Evolutionary conservation across 805 yeast species (phyloP), one percentile per base, ranked within the genome.

Genomic region (Hagleromyces aurorensis): DNA sequence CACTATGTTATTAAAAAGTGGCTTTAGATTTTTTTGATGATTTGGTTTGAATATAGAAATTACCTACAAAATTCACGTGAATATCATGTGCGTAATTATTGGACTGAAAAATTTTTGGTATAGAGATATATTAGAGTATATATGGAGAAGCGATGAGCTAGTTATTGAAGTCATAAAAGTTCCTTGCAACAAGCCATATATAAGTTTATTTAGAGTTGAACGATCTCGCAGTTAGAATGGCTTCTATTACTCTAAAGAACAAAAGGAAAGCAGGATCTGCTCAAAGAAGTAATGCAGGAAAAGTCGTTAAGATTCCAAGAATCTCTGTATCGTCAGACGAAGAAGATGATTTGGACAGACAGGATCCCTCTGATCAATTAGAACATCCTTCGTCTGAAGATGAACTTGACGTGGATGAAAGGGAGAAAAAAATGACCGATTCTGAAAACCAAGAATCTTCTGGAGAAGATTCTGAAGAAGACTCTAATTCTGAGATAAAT

Each of bases 291-390:
- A 33, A 23, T 15, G 21, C n/a, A n/a, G 20, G 21, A 12, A 48
- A 40, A 27, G 37, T 40, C 17, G 38, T 45, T n/a, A 50, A 51
- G 27, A 57, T 56, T 29, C 48, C 58, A 12, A 53, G 41, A 38
- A 48, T 54, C 21, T 47, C 59, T 13, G 43, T 48, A 6, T 58
- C 52, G 32, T 50, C 63, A 7, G 52, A 56, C 26, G 52, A 53
- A 19, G 59, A 55, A 18, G 46, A 43, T 16, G 50, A 45, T 14
- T 35, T 42, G 22, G 49, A 35, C 16, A 23, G 24, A 16, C 37
- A 29, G n/a, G 27, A 20, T 7, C 24, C 32, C 7, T 38, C 41
- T n/a, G 41, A 32, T 25, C 26, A 30, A 13, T 17, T 28, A 7
- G 35, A 28, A 10, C 19, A 27, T 8, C 25, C 31, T 8, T 37